These are phyloP conservation scores for Entomortierella beljakovae DNA, from an alignment of 192 early-diverging fungal species.

Conservation along the genomic window DNA sequence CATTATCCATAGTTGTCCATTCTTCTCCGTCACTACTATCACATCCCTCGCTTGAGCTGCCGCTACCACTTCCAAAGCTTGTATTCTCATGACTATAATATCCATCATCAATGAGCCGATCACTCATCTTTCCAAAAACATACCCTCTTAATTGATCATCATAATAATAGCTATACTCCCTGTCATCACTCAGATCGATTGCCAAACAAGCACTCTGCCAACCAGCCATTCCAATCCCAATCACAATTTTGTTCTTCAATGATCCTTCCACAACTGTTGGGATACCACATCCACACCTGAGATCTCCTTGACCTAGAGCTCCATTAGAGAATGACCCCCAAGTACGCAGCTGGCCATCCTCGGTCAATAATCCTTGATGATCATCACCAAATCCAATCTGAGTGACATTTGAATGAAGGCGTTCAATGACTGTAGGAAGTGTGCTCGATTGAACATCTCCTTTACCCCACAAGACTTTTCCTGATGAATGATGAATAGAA, in stretches of 20 bases:
- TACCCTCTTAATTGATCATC: neutral
- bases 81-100: slow-evolving; percentile 24
- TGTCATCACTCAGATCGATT: slow-evolving; percentile 39
- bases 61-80: slow-evolving; percentile 6
- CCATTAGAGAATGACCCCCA: slow-evolving; percentile 40
- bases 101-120: slow-evolving; percentile 19
- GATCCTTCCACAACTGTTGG: slow-evolving; percentile 38
- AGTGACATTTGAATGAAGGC: slow-evolving; percentile 20
- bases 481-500: slow-evolving; percentile 35
- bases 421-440: slow-evolving; percentile 16
- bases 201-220: slow-evolving; percentile 45
- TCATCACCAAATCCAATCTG: slow-evolving; percentile 46
- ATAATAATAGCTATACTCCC: neutral
- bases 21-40: slow-evolving; percentile 37
- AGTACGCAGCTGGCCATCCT: slow-evolving; percentile 34
- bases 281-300: slow-evolving; percentile 8
- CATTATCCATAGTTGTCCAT: neutral
- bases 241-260: slow-evolving; percentile 39
- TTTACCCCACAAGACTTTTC: slow-evolving; percentile 30
- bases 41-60: slow-evolving; percentile 17
- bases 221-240: slow-evolving; percentile 29
- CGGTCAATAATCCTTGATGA: slow-evolving; percentile 40
- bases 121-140: neutral
- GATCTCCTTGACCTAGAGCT: slow-evolving; percentile 37
- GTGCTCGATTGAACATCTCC: slow-evolving; percentile 17